phyloP scores from a whole-genome alignment of 1,284 basidiomycete genomes.

The Chalciporus sp. region DNA sequence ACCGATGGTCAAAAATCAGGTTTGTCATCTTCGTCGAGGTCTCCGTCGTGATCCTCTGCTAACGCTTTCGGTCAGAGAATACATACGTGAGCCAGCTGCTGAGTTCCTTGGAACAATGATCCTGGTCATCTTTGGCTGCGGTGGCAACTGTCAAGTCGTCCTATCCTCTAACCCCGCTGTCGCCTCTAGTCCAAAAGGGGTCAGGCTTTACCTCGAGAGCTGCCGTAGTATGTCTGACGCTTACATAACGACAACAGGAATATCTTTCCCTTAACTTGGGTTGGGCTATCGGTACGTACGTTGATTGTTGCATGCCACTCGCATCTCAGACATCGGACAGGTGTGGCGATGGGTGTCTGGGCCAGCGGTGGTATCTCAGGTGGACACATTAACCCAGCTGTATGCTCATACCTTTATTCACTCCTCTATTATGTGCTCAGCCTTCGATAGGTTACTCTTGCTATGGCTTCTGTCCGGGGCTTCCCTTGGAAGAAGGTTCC shows the following conservation, averaged over 20 bases:
- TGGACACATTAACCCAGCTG: conserved; percentile 80
- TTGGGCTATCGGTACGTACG: conserved; percentile 60
- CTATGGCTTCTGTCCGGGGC: conserved; percentile 65
- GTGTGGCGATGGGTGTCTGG: conserved; percentile 68
- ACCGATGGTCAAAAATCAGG: conserved; percentile 60
- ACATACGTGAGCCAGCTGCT: conserved; percentile 62
- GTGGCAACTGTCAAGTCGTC: conserved; percentile 64
- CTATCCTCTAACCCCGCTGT: conserved; percentile 56
- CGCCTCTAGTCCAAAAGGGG: conserved; percentile 58
- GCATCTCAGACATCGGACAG: conserved; percentile 25
- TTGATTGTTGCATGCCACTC: conserved; percentile 4
- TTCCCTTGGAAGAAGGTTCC: conserved; percentile 84
- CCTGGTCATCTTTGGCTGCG: conserved; percentile 66
- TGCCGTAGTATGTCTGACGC: neutral
- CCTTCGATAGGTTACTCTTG: conserved; percentile 58
- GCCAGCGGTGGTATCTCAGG: conserved; percentile 67
- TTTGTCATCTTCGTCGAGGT: conserved; percentile 29
- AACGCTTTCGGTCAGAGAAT: conserved; percentile 33
- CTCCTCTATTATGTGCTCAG: conserved; percentile 8
- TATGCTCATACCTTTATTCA: conserved; percentile 31
- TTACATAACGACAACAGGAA: conserved; percentile 40
- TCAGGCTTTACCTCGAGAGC: conserved; percentile 39
- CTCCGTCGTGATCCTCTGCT: neutral
- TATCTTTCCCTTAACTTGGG: conserved; percentile 64
- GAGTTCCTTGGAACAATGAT: conserved; percentile 73